These are phyloP conservation scores for Globisporangium spinosum DNA, from an alignment of 352 stramenopile species.

Conservation along the genomic window DNA sequence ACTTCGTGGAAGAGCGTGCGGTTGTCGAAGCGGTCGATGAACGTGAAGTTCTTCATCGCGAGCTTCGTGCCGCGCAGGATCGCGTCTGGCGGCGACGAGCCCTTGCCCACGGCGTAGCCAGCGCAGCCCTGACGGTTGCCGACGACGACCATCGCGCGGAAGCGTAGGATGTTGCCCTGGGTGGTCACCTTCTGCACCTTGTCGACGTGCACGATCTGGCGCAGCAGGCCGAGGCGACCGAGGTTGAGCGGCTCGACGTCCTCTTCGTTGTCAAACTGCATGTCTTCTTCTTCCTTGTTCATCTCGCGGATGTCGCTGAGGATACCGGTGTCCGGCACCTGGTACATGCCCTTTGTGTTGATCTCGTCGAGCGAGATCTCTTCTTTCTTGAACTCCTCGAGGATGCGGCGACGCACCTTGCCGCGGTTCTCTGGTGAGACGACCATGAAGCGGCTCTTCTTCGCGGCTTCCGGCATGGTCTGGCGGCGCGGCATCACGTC, in stretches of 20 bases:
- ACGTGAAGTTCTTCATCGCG: slow-evolving; percentile 93
- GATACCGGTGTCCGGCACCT: slow-evolving; percentile 56
- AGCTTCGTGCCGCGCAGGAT: slow-evolving; percentile 87
- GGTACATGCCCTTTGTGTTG: slow-evolving; percentile 39
- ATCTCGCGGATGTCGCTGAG: slow-evolving; percentile 64
- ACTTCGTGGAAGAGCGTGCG: slow-evolving; percentile 90
- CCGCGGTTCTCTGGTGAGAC: slow-evolving; percentile 71
- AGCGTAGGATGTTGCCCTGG: slow-evolving; percentile 91
- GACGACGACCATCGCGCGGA: slow-evolving; percentile 91
- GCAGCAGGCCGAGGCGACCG: slow-evolving; percentile 58
- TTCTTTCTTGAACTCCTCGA: slow-evolving; percentile 81
- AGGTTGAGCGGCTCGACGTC: slow-evolving; percentile 66
- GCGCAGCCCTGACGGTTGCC: slow-evolving; percentile 92
- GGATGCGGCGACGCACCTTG: slow-evolving; percentile 68
- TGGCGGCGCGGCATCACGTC: slow-evolving; percentile 60
- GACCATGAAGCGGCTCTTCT: slow-evolving; percentile 73
- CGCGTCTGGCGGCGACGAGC: slow-evolving; percentile 81
- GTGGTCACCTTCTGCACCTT: slow-evolving; percentile 88
- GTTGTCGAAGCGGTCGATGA: slow-evolving; percentile 93
- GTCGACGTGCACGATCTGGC: slow-evolving; percentile 82
- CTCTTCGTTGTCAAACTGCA: slow-evolving; percentile 61
- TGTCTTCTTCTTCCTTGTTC: slow-evolving; percentile 67
- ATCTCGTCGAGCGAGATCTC: slow-evolving; percentile 56
- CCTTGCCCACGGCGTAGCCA: slow-evolving; percentile 93
- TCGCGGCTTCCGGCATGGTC: slow-evolving; percentile 66